phyloP scores from a whole-genome alignment of 139 green algal species.

The Penium margaritaceum region DNA sequence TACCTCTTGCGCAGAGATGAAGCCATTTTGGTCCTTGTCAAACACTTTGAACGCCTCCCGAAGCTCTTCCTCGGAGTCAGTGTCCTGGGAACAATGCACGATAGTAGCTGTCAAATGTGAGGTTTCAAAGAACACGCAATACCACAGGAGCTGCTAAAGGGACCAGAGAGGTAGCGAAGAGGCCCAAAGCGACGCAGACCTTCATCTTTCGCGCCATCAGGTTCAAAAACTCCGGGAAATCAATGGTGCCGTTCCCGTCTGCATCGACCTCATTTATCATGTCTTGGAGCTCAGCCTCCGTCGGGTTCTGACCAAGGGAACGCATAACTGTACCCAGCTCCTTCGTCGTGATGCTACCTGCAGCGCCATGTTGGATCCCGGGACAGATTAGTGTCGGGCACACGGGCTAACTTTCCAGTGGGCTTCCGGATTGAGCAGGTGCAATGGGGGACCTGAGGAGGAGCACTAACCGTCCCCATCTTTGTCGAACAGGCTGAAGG shows the following conservation, averaged over 20 bases:
- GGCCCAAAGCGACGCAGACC: too few species aligned
- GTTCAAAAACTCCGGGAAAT: constrained; percentile 97
- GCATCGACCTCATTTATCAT: constrained; percentile 99
- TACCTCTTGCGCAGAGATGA: constrained; percentile 88
- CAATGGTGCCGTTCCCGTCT: constrained; percentile 97
- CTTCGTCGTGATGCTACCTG: constrained; percentile 63
- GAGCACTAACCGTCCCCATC: constrained; percentile 68
- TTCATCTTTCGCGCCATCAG: constrained; percentile 99
- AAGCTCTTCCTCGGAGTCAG: constrained; percentile 93
- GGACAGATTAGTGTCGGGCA: too few species aligned
- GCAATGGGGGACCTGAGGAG: too few species aligned
- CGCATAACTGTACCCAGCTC: constrained; percentile 98
- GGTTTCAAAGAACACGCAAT: too few species aligned
- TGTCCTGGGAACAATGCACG: constrained; percentile 46
- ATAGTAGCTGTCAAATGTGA: too few species aligned
- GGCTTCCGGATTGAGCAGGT: too few species aligned
- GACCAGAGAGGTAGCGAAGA: too few species aligned
- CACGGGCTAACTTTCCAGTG: too few species aligned
- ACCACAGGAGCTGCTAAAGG: too few species aligned
- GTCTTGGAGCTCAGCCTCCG: constrained; percentile 97
- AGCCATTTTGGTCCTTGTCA: constrained; percentile 98
- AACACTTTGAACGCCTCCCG: constrained; percentile 99
- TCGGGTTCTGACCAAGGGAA: constrained; percentile 96
- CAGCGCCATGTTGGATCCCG: too few species aligned
- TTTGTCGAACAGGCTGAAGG: constrained; percentile 87